phyloP scores from a whole-genome alignment of 1,139 yeast genomes.

The Blastobotrys illinoisensis region DNA sequence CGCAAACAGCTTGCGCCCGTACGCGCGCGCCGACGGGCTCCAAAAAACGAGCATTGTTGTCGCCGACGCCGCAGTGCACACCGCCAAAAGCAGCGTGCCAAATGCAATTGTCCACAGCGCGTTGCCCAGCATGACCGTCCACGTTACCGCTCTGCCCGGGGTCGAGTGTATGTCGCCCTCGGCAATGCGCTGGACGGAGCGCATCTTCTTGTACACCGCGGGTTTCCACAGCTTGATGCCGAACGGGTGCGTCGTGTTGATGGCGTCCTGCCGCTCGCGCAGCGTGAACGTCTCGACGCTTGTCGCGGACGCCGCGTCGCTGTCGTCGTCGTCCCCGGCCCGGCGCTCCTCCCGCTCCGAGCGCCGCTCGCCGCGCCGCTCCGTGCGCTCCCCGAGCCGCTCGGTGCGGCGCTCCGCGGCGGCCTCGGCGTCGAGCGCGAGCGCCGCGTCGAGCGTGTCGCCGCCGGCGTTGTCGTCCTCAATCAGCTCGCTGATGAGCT shows the following conservation, averaged over 20 bases:
- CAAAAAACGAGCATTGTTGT: constrained; percentile 31
- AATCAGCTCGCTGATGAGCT: constrained; percentile 15
- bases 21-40: constrained; percentile 43
- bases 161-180: constrained; percentile 91
- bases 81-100: constrained; percentile 54
- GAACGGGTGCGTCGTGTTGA: constrained; percentile 93
- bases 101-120: constrained; percentile 67
- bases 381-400: neutral
- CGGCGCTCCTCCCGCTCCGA: constrained; percentile 14
- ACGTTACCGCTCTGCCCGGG: constrained; percentile 48
- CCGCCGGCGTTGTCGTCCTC: constrained; percentile 13
- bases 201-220: constrained; percentile 83
- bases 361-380: constrained; percentile 7
- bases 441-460: neutral
- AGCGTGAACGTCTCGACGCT: constrained; percentile 82
- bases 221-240: constrained; percentile 99
- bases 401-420: neutral
- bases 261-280: constrained; percentile 91
- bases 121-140: constrained; percentile 69
- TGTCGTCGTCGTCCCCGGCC: constrained; percentile 23
- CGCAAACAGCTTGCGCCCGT: constrained; percentile 55
- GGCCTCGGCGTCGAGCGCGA: neutral
- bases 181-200: constrained; percentile 89
- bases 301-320: constrained; percentile 27
- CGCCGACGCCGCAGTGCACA: constrained; percentile 57